phyloP scores from a whole-genome alignment of 495 filamentous ascomycete species.

The Penicillium tannophilum region DNA sequence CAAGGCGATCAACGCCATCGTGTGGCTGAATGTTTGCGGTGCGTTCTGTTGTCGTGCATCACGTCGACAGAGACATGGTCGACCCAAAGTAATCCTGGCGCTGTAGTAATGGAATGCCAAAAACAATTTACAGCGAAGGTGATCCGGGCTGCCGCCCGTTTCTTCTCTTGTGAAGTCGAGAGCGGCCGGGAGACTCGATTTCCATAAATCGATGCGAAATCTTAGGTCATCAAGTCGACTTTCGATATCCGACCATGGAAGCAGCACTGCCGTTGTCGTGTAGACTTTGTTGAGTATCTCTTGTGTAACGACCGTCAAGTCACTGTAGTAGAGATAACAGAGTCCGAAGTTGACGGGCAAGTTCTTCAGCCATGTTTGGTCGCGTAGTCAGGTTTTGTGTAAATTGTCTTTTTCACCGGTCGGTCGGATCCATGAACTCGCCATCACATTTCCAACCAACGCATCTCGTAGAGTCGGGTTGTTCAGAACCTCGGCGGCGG shows the following conservation, averaged over 20 bases:
- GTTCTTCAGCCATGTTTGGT: constrained; percentile 31
- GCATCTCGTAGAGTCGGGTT: constrained; percentile 33
- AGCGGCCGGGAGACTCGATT: constrained; percentile 45
- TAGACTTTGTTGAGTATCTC: constrained; percentile 61
- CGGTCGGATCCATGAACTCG: constrained; percentile 37
- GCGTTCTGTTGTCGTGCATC: constrained; percentile 43
- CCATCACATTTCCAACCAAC: constrained; percentile 35
- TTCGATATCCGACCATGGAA: constrained; percentile 62
- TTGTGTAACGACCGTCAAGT: constrained; percentile 54
- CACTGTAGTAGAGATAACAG: constrained; percentile 51
- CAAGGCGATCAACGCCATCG: constrained; percentile 55
- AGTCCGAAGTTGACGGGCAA: constrained; percentile 42
- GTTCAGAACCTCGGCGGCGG: constrained; percentile 31
- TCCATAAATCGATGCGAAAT: constrained; percentile 56
- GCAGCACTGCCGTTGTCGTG: constrained; percentile 49
- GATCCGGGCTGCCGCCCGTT: constrained; percentile 24
- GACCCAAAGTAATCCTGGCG: constrained; percentile 57
- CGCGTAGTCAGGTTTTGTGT: constrained; percentile 23
- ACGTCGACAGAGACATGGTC: constrained; percentile 62
- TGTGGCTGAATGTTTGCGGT: constrained; percentile 52
- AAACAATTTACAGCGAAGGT: constrained; percentile 42
- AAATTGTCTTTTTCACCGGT: constrained; percentile 21
- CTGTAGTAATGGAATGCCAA: constrained; percentile 61
- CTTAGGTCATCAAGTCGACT: constrained; percentile 54
- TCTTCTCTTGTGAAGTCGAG: constrained; percentile 49